Conservation (phyloP, 2,329 filamentous ascomycete species). For the Elsinoe necatrix region DNA sequence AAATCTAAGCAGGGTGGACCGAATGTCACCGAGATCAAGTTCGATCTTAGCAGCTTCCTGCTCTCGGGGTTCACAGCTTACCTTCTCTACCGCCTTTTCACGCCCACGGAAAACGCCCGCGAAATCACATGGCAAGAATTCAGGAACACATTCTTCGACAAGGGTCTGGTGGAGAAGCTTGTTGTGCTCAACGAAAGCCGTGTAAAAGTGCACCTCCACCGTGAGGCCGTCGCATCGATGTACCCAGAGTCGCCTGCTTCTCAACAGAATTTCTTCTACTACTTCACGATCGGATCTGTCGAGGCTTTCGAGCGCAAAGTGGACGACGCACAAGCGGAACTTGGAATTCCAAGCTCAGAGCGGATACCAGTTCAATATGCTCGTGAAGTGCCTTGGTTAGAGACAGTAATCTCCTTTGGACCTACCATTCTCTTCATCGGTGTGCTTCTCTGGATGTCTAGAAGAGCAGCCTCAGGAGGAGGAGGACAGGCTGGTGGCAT, state of each 20-base stretch:
- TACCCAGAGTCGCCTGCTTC: conserved; percentile 68
- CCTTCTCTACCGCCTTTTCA: conserved; percentile 54
- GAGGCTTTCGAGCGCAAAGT: conserved; percentile 86
- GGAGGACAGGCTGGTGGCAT: conserved; percentile 62
- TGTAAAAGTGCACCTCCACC: conserved; percentile 73
- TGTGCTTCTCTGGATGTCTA: conserved; percentile 68
- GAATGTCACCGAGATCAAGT: conserved; percentile 41
- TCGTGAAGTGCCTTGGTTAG: conserved; percentile 63
- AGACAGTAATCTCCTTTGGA: conserved; percentile 69
- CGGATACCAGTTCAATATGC: conserved; percentile 88
- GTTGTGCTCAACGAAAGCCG: conserved; percentile 67
- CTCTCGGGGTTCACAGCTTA: conserved; percentile 54
- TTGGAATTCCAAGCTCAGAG: conserved; percentile 77
- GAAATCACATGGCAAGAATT: conserved; percentile 99
- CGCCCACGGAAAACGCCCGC: conserved; percentile 56
- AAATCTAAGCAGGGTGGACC: conserved; percentile 29
- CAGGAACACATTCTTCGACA: conserved; percentile 84
- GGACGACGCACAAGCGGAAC: conserved; percentile 78
- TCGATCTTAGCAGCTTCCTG: conserved; percentile 49
- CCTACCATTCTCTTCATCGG: conserved; percentile 82
- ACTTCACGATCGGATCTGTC: conserved; percentile 90
- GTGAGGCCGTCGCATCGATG: conserved; percentile 60
- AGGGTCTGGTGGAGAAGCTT: conserved; percentile 89
- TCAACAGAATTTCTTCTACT: conserved; percentile 68
- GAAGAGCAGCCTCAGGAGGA: conserved; percentile 60